A percentile compares a stretch with the other conserved stretches of the same genome.
Conservation (phyloP, 768 basidiomycete genomes). For the Candolleomyces efflorescens region DNA sequence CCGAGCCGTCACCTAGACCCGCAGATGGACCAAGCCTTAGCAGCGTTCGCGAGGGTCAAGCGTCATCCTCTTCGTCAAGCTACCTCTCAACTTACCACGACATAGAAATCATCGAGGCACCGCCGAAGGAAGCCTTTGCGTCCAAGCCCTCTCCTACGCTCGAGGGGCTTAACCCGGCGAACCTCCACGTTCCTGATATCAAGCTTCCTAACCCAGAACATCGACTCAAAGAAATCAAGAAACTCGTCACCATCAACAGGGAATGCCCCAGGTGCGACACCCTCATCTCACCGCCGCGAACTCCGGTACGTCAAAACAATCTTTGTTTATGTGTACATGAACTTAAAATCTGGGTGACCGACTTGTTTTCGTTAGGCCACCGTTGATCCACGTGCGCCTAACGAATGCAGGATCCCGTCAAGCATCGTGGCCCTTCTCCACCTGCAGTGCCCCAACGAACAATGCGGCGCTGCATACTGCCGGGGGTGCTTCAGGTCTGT, state of each 20-base stretch:
- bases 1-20: slow-evolving; percentile 12
- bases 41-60: slow-evolving; percentile 2
- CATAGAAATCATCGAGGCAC: background rate
- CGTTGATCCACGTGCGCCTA: background rate
- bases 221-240: background rate
- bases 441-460: slow-evolving; percentile 28
- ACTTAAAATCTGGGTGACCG: background rate
- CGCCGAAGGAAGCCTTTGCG: too few relatives aligned
- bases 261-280: background rate
- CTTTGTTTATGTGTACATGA: background rate
- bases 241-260: background rate
- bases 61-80: slow-evolving; percentile 1
- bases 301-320: background rate
- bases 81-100: background rate
- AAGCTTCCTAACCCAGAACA: slow-evolving; percentile 1
- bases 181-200: background rate
- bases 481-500: slow-evolving; percentile 43
- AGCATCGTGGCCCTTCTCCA: slow-evolving; percentile 35
- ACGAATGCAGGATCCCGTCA: slow-evolving; percentile 16
- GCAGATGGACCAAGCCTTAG: slow-evolving; percentile 1
- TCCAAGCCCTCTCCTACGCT: too few relatives aligned
- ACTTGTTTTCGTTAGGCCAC: background rate
- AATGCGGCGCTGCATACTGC: slow-evolving; percentile 43
- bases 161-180: background rate
- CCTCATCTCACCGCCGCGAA: background rate